A percentile compares a stretch with the other conserved stretches of the same genome.
These are phyloP conservation scores for Helianthus tuberosus DNA, from an alignment of 129 eudicot species.

Conservation along the genomic window DNA sequence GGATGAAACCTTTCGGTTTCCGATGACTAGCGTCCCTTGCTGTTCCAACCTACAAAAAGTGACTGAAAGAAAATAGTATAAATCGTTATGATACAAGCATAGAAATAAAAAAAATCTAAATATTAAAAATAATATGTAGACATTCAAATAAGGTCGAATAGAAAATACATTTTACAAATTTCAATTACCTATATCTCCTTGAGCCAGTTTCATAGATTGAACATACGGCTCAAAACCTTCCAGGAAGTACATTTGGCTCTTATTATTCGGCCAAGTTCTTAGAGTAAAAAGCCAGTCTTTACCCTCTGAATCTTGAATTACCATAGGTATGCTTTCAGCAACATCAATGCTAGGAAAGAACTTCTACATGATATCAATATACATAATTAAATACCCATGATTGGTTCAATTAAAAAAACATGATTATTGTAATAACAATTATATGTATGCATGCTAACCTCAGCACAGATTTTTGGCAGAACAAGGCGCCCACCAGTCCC, in stretches of 20 bases:
- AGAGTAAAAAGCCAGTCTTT: conserved; percentile 67
- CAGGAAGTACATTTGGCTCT: conserved; percentile 66
- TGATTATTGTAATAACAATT: background rate
- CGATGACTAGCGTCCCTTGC: conserved; percentile 49
- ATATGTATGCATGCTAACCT: conserved; percentile 48
- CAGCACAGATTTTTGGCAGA: conserved; percentile 85
- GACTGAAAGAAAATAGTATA: no score
- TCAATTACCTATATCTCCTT: conserved; percentile 74
- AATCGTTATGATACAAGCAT: no score
- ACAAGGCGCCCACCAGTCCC: conserved; percentile 75
- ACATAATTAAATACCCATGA: background rate
- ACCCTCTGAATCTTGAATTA: conserved; percentile 62
- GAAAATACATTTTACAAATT: background rate
- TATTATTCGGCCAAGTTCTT: conserved; percentile 6
- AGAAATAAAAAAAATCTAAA: no score
- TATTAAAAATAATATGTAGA: background rate
- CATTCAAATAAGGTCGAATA: background rate
- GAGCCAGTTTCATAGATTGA: conserved; percentile 57
- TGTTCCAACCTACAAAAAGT: no score
- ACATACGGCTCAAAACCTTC: conserved; percentile 75
- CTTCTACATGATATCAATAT: conserved; percentile 42
- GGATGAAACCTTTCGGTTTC: conserved; percentile 51
- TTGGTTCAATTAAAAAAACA: background rate
- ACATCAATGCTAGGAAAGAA: conserved; percentile 61
- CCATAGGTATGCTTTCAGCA: conserved; percentile 56